Base-by-base conservation (phyloP, 2,329 filamentous ascomycete species). In the Fusarium albidum region DNA sequence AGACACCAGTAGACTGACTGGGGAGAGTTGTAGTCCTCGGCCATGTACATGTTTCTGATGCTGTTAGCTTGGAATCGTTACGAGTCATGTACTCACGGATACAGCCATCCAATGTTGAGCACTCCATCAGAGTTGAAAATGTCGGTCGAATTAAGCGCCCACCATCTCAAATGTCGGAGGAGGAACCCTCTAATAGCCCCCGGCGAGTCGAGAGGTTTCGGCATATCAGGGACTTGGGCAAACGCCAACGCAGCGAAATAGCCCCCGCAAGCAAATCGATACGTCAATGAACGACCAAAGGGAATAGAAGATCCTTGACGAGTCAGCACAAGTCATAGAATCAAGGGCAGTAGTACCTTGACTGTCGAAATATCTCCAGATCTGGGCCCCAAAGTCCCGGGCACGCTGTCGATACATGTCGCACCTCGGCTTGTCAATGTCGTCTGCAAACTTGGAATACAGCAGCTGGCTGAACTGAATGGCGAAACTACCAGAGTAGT, bases 1-100 rank as follows among this genome's bases (percentile, higher is more conserved):
- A 83, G 66, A 8, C 74, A 77, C 82, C 81, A 84, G 59, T 83
- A 84, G 0, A 75, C 71, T 0, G 80, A 83, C 53, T 84, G 81
- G 0, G 81, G 80, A 2, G 81, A 84, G 61, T 84, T 84, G 65
- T 84, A 84, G 56, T 82, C 78, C 61, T 84, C 82, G 29, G 72
- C 71, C 74, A 84, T 75, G 59, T 78, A 83, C 77, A 82, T 82
- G 56, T 83, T 83, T 5, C 64, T 66, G 5, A 0, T 35, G 3
- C 2, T 8, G 12, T 51, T 18, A 65, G 49, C 5, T 5, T 9
- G 11, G 7, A 6, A 21, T 6, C 2, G 6, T 21, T 5, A n/a
- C n/a, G n/a, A n/a, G 2, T 1, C 2, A 0, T 3, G 1, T 11
- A 37, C 69, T 47, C 54, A 70, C 66, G 69, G 68, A 37, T 72